These are phyloP conservation scores for Penicillium ucsense DNA, from an alignment of 495 filamentous ascomycete species.

Conservation along the genomic window DNA sequence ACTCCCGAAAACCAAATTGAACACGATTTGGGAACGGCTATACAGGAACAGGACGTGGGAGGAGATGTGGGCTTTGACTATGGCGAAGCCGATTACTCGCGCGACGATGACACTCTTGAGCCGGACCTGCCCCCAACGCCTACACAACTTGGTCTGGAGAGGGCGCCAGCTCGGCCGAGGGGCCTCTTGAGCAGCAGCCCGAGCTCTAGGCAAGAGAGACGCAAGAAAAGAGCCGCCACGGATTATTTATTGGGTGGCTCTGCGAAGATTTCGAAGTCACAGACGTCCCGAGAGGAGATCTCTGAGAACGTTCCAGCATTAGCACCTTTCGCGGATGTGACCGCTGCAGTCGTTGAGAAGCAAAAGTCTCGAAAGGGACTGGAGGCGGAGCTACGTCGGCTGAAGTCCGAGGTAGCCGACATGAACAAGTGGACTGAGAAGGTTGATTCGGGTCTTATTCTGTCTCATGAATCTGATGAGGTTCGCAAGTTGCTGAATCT, in stretches of 20 bases:
- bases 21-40: slow-evolving; percentile 28
- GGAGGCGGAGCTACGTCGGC: slow-evolving; percentile 18
- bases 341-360: slow-evolving; percentile 23
- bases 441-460: slow-evolving; percentile 14
- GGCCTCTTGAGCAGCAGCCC: slow-evolving; percentile 37
- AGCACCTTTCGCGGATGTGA: slow-evolving; percentile 3
- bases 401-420: slow-evolving; percentile 29
- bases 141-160: slow-evolving; percentile 47
- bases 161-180: slow-evolving; percentile 25
- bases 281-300: slow-evolving; percentile 7
- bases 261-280: slow-evolving; percentile 20
- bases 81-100: slow-evolving; percentile 18
- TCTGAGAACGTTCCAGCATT: slow-evolving; percentile 1
- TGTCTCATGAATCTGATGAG: slow-evolving; percentile 7
- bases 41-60: slow-evolving; percentile 13
- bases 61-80: slow-evolving; percentile 7
- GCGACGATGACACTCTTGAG: slow-evolving; percentile 38
- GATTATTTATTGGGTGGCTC: slow-evolving; percentile 20
- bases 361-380: slow-evolving; percentile 21
- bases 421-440: slow-evolving; percentile 27
- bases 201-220: slow-evolving; percentile 22
- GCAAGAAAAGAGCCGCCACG: slow-evolving; percentile 17
- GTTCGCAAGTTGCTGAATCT: slow-evolving; percentile 23
- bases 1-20: slow-evolving; percentile 35
- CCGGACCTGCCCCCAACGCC: slow-evolving; percentile 66